phyloP scores from a whole-genome alignment of 768 basidiomycete genomes.

The Termitomyces sp. region DNA sequence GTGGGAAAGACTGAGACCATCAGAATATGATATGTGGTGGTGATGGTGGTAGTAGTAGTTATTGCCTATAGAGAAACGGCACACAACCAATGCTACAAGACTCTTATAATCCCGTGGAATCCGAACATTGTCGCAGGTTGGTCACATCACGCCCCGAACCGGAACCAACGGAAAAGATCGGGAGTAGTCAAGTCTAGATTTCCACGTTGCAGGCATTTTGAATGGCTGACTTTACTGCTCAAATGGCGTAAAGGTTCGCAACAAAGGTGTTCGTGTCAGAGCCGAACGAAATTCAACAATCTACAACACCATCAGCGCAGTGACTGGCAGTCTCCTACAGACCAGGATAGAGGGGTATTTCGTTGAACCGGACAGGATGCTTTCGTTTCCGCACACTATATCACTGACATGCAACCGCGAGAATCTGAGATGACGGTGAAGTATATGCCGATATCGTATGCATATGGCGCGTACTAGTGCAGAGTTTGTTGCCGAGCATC shows the following conservation, averaged over 20 bases:
- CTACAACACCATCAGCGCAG: background rate
- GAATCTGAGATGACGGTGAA: background rate
- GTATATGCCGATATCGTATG: background rate
- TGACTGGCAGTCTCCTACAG: background rate
- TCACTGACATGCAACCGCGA: background rate
- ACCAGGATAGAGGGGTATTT: background rate
- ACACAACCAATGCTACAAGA: constrained; percentile 26
- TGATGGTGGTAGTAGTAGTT: too few species aligned
- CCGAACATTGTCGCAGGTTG: constrained; percentile 7
- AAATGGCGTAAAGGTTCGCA: too few species aligned
- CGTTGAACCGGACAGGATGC: background rate
- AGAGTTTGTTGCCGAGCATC: too few species aligned
- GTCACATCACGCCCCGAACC: constrained; percentile 30
- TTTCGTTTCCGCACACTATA: background rate
- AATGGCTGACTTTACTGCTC: background rate
- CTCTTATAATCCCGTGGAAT: constrained; percentile 12
- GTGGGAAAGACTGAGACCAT: constrained; percentile 30
- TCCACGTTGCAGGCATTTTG: background rate
- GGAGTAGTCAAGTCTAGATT: constrained; percentile 9
- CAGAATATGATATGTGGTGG: background rate
- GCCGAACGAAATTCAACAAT: background rate
- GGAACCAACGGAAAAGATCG: constrained; percentile 32
- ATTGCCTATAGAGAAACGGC: constrained; percentile 14
- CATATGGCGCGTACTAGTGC: too few species aligned
- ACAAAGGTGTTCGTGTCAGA: background rate